phyloP scores from a whole-genome alignment of 176 grass and related monocot species.

The Eleusine coracana region DNA sequence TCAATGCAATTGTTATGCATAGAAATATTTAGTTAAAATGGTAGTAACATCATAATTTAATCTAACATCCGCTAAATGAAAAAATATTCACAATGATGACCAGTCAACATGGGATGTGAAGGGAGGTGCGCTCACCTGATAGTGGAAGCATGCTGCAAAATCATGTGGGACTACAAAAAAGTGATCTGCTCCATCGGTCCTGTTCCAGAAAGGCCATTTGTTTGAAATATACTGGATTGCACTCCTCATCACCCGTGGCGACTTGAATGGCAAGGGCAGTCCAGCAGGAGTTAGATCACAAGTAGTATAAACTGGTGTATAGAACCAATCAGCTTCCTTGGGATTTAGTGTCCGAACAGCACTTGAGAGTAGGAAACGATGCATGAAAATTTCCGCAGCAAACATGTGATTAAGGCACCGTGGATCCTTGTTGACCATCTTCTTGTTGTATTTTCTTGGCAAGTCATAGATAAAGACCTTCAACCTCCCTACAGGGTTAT shows the following conservation, averaged over 20 bases:
- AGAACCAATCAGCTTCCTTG: constrained; percentile 98
- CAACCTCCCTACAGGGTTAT: constrained; percentile 86
- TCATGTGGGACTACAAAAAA: constrained; percentile 96
- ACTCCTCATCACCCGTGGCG: constrained; percentile 92
- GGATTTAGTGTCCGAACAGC: constrained; percentile 84
- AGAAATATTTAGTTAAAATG: not conserved
- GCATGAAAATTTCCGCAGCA: constrained; percentile 98
- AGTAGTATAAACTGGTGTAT: constrained; percentile 88
- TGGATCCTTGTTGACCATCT: constrained; percentile 92
- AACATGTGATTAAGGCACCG: constrained; percentile 95
- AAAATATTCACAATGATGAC: not conserved
- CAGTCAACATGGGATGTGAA: not conserved
- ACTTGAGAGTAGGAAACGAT: constrained; percentile 88
- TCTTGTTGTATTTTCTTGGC: constrained; percentile 96
- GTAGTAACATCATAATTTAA: constrained; percentile 3
- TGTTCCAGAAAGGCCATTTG: constrained; percentile 91
- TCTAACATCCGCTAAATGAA: not conserved
- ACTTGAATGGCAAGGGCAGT: constrained; percentile 87
- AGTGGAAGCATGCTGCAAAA: constrained; percentile 95
- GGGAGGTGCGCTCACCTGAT: constrained; percentile 51
- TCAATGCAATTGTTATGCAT: constrained; percentile 2
- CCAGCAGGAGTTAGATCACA: constrained; percentile 86
- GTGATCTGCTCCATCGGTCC: constrained; percentile 87
- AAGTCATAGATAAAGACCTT: constrained; percentile 96
- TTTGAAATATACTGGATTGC: constrained; percentile 79